Percentiles rank a stretch among this genome's conserved stretches.
These are phyloP conservation scores for Penicillium maclennaniae DNA, from an alignment of 495 filamentous ascomycete genomes.

Conservation along the genomic window DNA sequence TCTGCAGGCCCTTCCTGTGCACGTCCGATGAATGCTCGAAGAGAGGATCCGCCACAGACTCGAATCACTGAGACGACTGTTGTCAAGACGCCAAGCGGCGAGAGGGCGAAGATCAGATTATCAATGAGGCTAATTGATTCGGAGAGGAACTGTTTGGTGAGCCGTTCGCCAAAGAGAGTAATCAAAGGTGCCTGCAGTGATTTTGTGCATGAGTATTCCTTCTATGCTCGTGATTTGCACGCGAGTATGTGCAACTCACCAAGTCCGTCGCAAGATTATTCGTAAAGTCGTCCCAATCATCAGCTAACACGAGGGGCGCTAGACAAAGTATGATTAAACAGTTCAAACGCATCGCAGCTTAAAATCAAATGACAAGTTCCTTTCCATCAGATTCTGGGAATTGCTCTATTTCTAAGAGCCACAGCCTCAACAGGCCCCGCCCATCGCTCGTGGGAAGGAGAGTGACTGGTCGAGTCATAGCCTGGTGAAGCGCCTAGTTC, in stretches of 20 bases:
- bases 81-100: slow-evolving; percentile 53
- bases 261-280: slow-evolving; percentile 51
- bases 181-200: slow-evolving; percentile 42
- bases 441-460: not conserved
- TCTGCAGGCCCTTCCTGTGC: slow-evolving; percentile 42
- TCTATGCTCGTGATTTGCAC: not conserved
- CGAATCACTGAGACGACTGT: slow-evolving; percentile 51
- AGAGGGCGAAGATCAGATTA: slow-evolving; percentile 52
- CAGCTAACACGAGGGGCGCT: slow-evolving; percentile 18
- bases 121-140: slow-evolving; percentile 47
- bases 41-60: slow-evolving; percentile 48
- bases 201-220: not conserved
- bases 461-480: not conserved
- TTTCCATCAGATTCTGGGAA: not conserved
- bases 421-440: not conserved
- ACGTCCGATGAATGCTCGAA: slow-evolving; percentile 51
- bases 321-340: slow-evolving; percentile 17
- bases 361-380: not conserved
- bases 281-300: slow-evolving; percentile 47
- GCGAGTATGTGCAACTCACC: slow-evolving; percentile 16
- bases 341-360: slow-evolving; percentile 5
- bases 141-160: slow-evolving; percentile 57
- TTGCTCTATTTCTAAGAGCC: slow-evolving; percentile 4
- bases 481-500: slow-evolving; percentile 5
- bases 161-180: slow-evolving; percentile 52